phyloP scores from a whole-genome alignment of 73 alveolate genomes.

The Paraurostyla sp. region DNA sequence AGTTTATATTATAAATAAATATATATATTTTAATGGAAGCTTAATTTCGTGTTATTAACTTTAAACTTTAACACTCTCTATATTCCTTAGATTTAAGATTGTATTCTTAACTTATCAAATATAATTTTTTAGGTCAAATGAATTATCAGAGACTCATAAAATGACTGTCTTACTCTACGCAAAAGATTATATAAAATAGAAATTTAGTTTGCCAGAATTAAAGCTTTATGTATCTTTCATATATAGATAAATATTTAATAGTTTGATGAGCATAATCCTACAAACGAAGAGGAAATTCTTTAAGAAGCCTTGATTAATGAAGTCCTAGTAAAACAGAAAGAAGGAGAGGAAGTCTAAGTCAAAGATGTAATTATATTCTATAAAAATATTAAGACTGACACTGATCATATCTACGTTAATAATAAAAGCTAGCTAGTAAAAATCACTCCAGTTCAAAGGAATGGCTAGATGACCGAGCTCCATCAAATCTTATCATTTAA shows the following conservation, averaged over 20 bases:
- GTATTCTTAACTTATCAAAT: neutral
- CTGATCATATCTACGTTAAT: slow-evolving; percentile 67
- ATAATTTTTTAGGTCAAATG: neutral
- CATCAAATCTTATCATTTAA: slow-evolving; percentile 73
- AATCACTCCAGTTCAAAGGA: slow-evolving; percentile 49
- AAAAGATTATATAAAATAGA: neutral
- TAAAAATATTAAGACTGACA: too few species aligned
- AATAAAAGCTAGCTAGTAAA: slow-evolving; percentile 64
- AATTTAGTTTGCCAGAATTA: slow-evolving; percentile 7
- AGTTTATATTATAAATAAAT: too few species aligned
- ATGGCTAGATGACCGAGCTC: slow-evolving; percentile 63
- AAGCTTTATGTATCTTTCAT: neutral
- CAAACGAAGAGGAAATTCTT: slow-evolving; percentile 54
- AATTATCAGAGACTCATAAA: neutral
- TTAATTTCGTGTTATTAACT: neutral
- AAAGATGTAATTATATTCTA: slow-evolving; percentile 29
- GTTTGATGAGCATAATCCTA: slow-evolving; percentile 60
- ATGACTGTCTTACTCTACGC: slow-evolving; percentile 51
- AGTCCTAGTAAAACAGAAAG: slow-evolving; percentile 13
- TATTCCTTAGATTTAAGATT: too few species aligned
- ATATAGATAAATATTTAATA: neutral
- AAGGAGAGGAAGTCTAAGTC: neutral
- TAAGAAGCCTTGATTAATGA: slow-evolving; percentile 3
- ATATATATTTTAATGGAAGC: too few species aligned
- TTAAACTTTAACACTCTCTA: too few species aligned